A percentile compares a stretch with the other conserved stretches of the same genome.
Evolutionary conservation across 371 early-diverging fungal genomes (phyloP).

Genomic region (Homolaphlyctis polyrhiza): DNA sequence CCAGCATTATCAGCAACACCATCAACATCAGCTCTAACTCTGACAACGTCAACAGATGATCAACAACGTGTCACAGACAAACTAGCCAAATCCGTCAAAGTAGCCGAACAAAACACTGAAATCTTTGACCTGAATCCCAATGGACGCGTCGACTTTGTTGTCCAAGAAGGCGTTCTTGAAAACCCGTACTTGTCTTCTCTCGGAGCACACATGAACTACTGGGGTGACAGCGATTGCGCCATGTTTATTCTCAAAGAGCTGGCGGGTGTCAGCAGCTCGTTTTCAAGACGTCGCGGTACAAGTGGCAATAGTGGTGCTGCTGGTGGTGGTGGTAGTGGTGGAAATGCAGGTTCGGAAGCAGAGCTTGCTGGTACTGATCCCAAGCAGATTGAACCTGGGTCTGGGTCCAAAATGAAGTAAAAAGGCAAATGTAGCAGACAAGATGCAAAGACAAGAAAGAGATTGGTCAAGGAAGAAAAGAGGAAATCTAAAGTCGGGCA

Average conservation of each 20-base stretch:
- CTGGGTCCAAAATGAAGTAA: too few relatives aligned
- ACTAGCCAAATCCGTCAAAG: not conserved
- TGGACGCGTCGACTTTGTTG: slow-evolving; percentile 69
- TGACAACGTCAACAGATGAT: not conserved
- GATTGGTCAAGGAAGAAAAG: too few relatives aligned
- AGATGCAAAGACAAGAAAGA: too few relatives aligned
- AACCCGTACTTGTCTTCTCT: slow-evolving; percentile 73
- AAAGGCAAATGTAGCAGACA: too few relatives aligned
- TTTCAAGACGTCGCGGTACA: not conserved
- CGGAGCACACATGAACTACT: slow-evolving; percentile 71
- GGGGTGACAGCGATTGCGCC: slow-evolving; percentile 58
- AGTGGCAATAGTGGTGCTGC: not conserved
- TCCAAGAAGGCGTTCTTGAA: slow-evolving; percentile 75
- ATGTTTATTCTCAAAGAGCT: slow-evolving; percentile 33
- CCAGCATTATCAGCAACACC: too few relatives aligned
- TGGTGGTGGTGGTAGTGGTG: not conserved
- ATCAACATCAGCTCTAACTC: too few relatives aligned
- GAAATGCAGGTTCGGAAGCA: not conserved
- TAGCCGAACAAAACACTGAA: slow-evolving; percentile 22
- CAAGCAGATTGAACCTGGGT: not conserved
- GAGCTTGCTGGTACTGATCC: not conserved
- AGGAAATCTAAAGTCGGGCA: too few relatives aligned
- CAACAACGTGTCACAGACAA: not conserved
- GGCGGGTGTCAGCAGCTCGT: not conserved
- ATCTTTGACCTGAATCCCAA: slow-evolving; percentile 53